Evolutionary conservation across 805 yeast species (phyloP), one percentile per base, ranked within the genome.

Genomic region (Wickerhamomyces alni): DNA sequence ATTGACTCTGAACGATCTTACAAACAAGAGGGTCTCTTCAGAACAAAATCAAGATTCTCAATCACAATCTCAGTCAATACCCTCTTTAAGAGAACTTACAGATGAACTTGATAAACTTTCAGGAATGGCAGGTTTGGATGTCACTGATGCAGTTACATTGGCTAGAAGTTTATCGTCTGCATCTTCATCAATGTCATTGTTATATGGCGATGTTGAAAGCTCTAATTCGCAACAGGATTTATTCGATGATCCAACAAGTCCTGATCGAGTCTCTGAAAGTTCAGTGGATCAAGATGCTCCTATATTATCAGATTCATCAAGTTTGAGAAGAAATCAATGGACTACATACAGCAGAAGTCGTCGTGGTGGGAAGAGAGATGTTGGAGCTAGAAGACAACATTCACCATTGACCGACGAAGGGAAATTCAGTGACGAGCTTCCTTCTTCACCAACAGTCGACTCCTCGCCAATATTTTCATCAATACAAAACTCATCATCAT

Each of bases 151-250:
- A 1, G 81, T 82, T 5, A 78, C 94, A 0, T 66, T 87, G 40
- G 96, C 95, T 0, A 67, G 94, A 52, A 79, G 93, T 2, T 67
- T 87, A 36, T 82, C 91, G 2, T 73, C 86, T 35, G 73, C 83
- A 0, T 76, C 87, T 0, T 65, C 82, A 22, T 83, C 84, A 11
- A 69, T 56, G 2, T 46, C 50, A 2, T 26, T 50, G 15, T 26
- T 46, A 26, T 39, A 31, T n/a, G 34, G 34, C 11, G 33, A 28
- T 15, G 7, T 16, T 7, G 31, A 28, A 4, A n/a, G n/a, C 17
- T 28, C 33, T 15, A 29, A 29, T 11, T 8, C 9, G 11, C 13
- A 17, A 16, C 9, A 29, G 7, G 33, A 5, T 7, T 30, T 24
- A 30, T 17, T 15, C 7, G 15, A n/a, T n/a, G 31, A 29, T 15